Percentiles rank a stretch among this genome's conserved stretches.
These are phyloP conservation scores for Volutella citrinella DNA, from an alignment of 2,329 filamentous ascomycete species.

Conservation along the genomic window DNA sequence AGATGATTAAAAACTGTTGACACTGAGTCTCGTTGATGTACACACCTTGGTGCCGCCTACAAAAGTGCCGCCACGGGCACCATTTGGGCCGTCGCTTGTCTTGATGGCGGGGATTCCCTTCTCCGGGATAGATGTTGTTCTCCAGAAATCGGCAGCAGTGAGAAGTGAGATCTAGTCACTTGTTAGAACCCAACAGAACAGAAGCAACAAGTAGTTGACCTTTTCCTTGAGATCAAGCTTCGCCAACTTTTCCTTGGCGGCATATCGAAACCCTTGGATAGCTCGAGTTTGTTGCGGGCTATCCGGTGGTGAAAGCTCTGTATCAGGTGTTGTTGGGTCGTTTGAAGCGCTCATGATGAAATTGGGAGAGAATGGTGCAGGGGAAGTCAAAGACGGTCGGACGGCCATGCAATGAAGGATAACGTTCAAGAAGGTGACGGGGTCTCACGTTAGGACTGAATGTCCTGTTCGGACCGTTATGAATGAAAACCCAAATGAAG, in stretches of 20 bases:
- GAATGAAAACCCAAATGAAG: no score
- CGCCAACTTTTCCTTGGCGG: slow-evolving; percentile 48
- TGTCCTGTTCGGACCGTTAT: no score
- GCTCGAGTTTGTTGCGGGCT: slow-evolving; percentile 37
- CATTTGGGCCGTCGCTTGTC: slow-evolving; percentile 68
- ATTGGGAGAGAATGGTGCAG: no score
- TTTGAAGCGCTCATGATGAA: slow-evolving; percentile 20
- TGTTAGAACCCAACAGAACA: not conserved
- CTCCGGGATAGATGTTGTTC: slow-evolving; percentile 60
- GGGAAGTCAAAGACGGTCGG: no score
- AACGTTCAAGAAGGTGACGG: no score
- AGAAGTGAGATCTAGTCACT: slow-evolving; percentile 52
- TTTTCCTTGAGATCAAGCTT: slow-evolving; percentile 57
- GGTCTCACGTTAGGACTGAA: no score
- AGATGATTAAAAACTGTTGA: not conserved
- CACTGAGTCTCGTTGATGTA: not conserved
- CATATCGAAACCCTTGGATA: slow-evolving; percentile 37
- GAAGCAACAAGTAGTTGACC: slow-evolving; percentile 28
- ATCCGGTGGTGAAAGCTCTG: slow-evolving; percentile 45
- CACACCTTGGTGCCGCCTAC: slow-evolving; percentile 62
- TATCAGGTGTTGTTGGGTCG: slow-evolving; percentile 43
- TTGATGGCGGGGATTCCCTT: slow-evolving; percentile 64
- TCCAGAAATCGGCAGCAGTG: slow-evolving; percentile 67
- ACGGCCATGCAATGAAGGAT: no score
- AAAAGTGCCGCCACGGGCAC: slow-evolving; percentile 65